These are phyloP conservation scores for Perkinsus olseni DNA, from an alignment of 169 alveolate species.

Conservation along the genomic window DNA sequence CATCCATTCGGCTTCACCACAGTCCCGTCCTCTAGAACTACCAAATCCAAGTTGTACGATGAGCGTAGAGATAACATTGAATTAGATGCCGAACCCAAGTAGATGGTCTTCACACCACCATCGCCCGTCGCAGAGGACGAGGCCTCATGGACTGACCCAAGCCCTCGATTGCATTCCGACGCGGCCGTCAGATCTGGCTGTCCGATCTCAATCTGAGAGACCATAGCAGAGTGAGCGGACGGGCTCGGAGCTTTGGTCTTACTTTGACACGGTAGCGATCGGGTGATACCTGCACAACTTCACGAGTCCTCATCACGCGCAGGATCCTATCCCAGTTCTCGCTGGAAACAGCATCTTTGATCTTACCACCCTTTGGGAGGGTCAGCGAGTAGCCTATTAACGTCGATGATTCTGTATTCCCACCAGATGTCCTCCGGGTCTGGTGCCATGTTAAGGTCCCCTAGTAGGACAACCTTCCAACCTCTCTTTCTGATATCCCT, in stretches of 20 bases:
- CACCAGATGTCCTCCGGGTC: not conserved
- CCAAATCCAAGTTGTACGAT: not conserved
- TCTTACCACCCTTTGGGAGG: not conserved
- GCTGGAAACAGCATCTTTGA: not conserved
- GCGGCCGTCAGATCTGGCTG: not conserved
- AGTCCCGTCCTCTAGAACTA: not conserved
- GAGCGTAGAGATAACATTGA: not conserved
- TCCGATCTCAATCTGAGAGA: too few relatives aligned
- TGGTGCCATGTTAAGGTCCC: not conserved
- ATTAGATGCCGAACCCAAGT: not conserved
- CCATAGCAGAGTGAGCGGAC: too few relatives aligned
- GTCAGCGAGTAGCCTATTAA: not conserved
- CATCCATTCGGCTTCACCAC: not conserved
- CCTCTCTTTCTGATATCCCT: not conserved
- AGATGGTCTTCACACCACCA: not conserved
- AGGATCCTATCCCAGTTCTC: not conserved
- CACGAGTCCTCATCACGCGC: not conserved
- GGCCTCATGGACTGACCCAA: not conserved
- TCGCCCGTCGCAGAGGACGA: not conserved
- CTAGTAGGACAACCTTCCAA: not conserved
- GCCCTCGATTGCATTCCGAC: too few relatives aligned
- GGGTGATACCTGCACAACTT: not conserved
- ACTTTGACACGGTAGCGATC: not conserved
- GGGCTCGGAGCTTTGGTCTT: not conserved
- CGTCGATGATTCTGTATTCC: not conserved